A percentile compares a stretch with the other conserved stretches of the same genome.
These are phyloP conservation scores for Solanum ossicruentum DNA, from an alignment of 257 asterid genomes.

Conservation along the genomic window DNA sequence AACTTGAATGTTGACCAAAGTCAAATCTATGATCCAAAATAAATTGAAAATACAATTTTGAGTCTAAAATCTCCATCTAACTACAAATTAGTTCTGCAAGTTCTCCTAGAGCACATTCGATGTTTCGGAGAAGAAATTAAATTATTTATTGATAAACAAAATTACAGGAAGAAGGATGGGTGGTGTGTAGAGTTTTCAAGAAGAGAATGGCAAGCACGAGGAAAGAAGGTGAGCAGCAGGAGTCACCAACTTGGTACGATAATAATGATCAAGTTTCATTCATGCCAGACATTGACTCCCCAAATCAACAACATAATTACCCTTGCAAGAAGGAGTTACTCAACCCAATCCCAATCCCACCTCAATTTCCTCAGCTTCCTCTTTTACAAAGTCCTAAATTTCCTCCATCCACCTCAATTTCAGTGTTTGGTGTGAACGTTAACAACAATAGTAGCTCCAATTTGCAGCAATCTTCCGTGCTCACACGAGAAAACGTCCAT, in stretches of 20 bases:
- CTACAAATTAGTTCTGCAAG: no score
- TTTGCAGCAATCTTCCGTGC: conserved; percentile 5
- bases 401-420: conserved; percentile 7
- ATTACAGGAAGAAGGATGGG: conserved; percentile 99
- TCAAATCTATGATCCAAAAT: no score
- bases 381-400: conserved; percentile 45
- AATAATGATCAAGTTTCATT: conserved; percentile 52
- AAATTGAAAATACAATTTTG: no score
- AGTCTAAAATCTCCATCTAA: no score
- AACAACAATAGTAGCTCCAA: not conserved
- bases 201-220: conserved; percentile 40
- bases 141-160: not conserved
- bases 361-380: conserved; percentile 53
- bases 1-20: no score
- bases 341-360: conserved; percentile 6
- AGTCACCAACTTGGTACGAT: conserved; percentile 72
- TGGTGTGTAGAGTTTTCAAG: conserved; percentile 83
- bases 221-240: conserved; percentile 44
- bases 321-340: conserved; percentile 48
- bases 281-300: conserved; percentile 57
- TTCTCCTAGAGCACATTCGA: no score
- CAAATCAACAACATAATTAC: conserved; percentile 29
- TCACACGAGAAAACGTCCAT: not conserved
- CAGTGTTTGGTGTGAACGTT: conserved; percentile 10
- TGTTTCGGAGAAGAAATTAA: not conserved